These are phyloP conservation scores for Fraxinus velutina DNA, from an alignment of 305 asterid species.

Conservation along the genomic window DNA sequence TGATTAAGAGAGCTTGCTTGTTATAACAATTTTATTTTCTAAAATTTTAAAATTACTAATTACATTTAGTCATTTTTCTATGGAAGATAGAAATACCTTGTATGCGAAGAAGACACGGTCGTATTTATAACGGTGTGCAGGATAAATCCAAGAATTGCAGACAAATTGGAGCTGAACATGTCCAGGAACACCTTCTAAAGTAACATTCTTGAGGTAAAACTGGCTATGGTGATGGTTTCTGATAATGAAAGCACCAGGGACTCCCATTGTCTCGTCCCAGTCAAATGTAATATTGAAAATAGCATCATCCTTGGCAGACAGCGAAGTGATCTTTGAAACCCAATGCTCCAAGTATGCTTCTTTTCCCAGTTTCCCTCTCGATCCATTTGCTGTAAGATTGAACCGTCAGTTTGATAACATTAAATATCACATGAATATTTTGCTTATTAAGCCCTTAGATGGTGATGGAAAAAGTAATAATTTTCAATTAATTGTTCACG, in stretches of 20 bases:
- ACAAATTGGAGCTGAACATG: conserved; percentile 57
- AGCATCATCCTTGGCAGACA: conserved; percentile 46
- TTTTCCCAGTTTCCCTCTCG: conserved; percentile 63
- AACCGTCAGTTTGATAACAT: background rate
- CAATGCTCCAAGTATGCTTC: conserved; percentile 53
- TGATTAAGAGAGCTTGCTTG: background rate
- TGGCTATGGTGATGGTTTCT: conserved; percentile 68
- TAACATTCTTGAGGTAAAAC: conserved; percentile 66
- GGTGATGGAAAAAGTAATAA: background rate
- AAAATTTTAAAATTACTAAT: background rate
- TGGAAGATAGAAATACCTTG: conserved; percentile 36
- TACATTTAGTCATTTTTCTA: background rate
- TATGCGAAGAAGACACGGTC: conserved; percentile 71
- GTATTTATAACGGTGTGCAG: conserved; percentile 49
- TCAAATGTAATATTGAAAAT: conserved; percentile 40
- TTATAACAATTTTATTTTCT: background rate
- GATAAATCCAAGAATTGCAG: conserved; percentile 94
- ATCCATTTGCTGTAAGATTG: conserved; percentile 31
- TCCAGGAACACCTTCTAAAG: conserved; percentile 62
- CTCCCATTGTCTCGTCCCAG: conserved; percentile 68
- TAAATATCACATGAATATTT: background rate
- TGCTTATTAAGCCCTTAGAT: background rate
- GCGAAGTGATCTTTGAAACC: conserved; percentile 52
- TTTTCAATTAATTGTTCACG: background rate
- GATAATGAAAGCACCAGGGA: conserved; percentile 72